Evolutionary conservation across 805 yeast species (phyloP).

Genomic region (Pichia occidentalis): DNA sequence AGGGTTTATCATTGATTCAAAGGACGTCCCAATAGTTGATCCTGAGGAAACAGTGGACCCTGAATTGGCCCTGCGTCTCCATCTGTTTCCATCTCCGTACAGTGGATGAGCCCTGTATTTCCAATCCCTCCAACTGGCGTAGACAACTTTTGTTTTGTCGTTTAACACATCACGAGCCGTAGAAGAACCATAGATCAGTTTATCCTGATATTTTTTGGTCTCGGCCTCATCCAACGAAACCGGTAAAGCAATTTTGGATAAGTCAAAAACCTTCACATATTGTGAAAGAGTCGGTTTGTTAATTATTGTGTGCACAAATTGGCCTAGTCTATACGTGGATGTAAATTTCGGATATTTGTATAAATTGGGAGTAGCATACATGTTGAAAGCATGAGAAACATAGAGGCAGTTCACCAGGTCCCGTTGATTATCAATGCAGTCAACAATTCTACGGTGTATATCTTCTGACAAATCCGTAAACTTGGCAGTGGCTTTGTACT

Average conservation of each 20-base stretch:
- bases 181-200: conserved; percentile 15
- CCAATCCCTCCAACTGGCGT: conserved; percentile 94
- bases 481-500: conserved; percentile 5
- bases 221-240: conserved; percentile 22
- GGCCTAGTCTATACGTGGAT: conserved; percentile 75
- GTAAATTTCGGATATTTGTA: conserved; percentile 51
- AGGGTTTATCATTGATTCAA: background rate
- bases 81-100: conserved; percentile 29
- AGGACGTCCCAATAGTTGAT: background rate
- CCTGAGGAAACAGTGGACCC: conserved; percentile 5
- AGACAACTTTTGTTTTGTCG: conserved; percentile 27
- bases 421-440: conserved; percentile 31
- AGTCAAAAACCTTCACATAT: conserved; percentile 50
- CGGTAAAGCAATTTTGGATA: conserved; percentile 45
- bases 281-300: conserved; percentile 48
- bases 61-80: conserved; percentile 9
- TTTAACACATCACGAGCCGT: conserved; percentile 9
- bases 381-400: conserved; percentile 45
- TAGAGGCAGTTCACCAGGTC: conserved; percentile 41
- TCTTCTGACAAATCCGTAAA: conserved; percentile 37
- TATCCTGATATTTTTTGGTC: conserved; percentile 16
- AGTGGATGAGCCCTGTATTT: conserved; percentile 68
- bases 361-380: conserved; percentile 45
- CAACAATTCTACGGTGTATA: conserved; percentile 34
- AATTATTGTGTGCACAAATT: conserved; percentile 64